A percentile compares a stretch with the other conserved stretches of the same genome.
Evolutionary conservation across 352 stramenopile genomes (phyloP).

Genomic region (Phytopythium kandeliae): DNA sequence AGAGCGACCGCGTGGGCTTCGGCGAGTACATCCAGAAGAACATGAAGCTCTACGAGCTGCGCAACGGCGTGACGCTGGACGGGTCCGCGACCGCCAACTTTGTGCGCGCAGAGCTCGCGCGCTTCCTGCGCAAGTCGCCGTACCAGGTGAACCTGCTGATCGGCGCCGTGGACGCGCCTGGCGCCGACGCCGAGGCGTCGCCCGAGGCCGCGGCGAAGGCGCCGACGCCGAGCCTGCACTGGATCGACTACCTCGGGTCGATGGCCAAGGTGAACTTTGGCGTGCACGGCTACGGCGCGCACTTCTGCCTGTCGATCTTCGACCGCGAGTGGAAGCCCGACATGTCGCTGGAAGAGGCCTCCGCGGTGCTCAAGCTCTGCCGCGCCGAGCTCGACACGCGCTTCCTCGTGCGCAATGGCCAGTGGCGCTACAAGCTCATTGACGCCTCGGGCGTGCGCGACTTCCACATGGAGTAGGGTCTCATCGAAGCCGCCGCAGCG

Average conservation of each 20-base stretch:
- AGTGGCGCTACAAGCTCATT: constrained; percentile 86
- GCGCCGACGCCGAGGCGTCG: constrained; percentile 14
- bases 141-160: constrained; percentile 87
- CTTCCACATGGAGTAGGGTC: constrained; percentile 51
- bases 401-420: constrained; percentile 84
- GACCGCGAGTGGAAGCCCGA: constrained; percentile 87
- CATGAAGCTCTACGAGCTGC: constrained; percentile 89
- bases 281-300: constrained; percentile 73
- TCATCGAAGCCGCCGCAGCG: no score
- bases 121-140: constrained; percentile 72
- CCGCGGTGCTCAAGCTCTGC: constrained; percentile 71
- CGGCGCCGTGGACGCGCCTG: constrained; percentile 50
- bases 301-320: constrained; percentile 87
- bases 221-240: constrained; percentile 71
- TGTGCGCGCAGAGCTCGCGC: constrained; percentile 73
- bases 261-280: constrained; percentile 87
- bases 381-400: constrained; percentile 73
- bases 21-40: constrained; percentile 89
- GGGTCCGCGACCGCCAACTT: constrained; percentile 80
- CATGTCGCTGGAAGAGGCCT: constrained; percentile 71
- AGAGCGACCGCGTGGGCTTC: constrained; percentile 80
- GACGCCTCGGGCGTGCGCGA: constrained; percentile 61
- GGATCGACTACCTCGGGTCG: constrained; percentile 84
- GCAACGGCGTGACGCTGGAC: constrained; percentile 82
- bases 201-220: constrained; percentile 13